Base-by-base conservation (phyloP, 169 alveolate genomes). In the Plasmodium sp. region DNA sequence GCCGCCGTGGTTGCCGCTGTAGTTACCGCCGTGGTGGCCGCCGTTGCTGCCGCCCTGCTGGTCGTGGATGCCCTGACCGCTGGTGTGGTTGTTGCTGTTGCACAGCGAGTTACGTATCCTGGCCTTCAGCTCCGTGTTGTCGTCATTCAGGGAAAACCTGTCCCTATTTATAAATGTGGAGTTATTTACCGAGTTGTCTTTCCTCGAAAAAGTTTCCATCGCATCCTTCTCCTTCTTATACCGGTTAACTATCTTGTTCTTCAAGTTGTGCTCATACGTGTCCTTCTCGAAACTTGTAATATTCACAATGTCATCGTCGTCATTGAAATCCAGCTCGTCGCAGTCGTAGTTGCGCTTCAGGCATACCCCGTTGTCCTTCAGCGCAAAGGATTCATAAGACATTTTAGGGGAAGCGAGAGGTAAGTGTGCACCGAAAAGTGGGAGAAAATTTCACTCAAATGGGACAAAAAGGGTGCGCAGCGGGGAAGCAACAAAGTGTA, bases 41-140 rank as follows among this genome's bases (percentile, higher is more conserved):
- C 45, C 12, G n/a, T 48, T 1, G n/a, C 12, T 48, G 58, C 58
- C 58, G 12, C 6, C 12, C 2, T 48, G 58, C 10, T 48, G 12
- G 22, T 16, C 62, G 22, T 51, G 27, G 27, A 14, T 51, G 22
- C 62, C 16, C 22, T 51, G 62, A 51, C 62, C 6, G 62, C 62
- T 67, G 12, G 33, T 34, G 74, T 84, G 34, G 74, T 84, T 84
- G 51, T 88, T 88, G 34, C 71, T 54, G 72, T 79, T 27, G 51
- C 75, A 88, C 48, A 88, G 48, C 31, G 94, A 88, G 71, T 54
- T 58, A 79, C 90, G 80, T 67, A 85, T 33, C 51, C 83, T 88
- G 71, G 51, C 74, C 36, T 79, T 75, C 34, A 80, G 5, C n/a
- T 88, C 90, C 27, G 48, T 71, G 82, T 88, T 88, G 27, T 88